Evolutionary conservation across 306 rosid species (phyloP), one percentile per base, ranked within the genome.

Genomic region (Lupinus albus): DNA sequence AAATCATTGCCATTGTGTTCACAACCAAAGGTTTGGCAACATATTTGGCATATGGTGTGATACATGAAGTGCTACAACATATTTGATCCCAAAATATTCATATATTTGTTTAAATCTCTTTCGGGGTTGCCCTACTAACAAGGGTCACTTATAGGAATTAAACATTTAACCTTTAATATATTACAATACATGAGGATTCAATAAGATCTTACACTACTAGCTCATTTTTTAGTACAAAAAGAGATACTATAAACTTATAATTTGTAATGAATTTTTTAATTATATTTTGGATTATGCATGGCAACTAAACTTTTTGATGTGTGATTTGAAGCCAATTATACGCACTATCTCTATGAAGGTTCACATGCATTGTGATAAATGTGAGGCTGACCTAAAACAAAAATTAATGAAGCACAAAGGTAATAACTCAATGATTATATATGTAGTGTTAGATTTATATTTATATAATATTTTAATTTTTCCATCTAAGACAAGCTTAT

Each of bases 311-410:
- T 17, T 7, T 69, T 78, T 58, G 52, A 4, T 67, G 12, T 74
- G 48, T 76, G 61, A 44, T 75, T 68, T 74, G 2, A 67, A 86
- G 95, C 74, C 80, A 61, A 76, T 75, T 60, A 28, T 81, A 9
- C 78, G 91, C 56, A 92, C 82, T 44, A 83, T 76, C 59, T 11
- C 66, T 15, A 85, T 60, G 81, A 92, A 89, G 81, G 87, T 84
- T 72, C 64, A 81, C 79, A 81, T 92, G 91, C 98, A 92, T 61
- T 92, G 96, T 66, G 65, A 73, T 61, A 79, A 92, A 81, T 92
- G 97, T 62, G 96, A 84, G 80, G 78, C 82, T 66, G 97, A 92
- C 78, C 81, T 92, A 56, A 75, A 70, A 66, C 72, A 17, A 7
- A 89, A 20, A 71, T 63, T 92, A 76, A 28, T 92, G 14, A 80